Evolutionary conservation across 805 yeast genomes (phyloP), one percentile per base, ranked within the genome.

Genomic region (Lipomyces kockii): DNA sequence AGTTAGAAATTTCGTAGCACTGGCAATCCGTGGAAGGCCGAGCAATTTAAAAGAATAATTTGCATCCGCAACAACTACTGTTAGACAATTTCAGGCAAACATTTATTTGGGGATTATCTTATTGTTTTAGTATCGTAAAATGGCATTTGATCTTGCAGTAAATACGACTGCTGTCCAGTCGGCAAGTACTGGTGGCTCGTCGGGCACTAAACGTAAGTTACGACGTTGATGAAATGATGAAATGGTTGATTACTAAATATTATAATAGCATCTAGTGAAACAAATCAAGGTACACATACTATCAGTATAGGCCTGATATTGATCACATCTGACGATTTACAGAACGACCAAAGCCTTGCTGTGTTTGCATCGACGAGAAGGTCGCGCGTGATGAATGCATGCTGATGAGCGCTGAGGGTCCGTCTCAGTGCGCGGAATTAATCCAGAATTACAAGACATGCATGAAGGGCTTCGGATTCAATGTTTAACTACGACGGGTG

Each of bases 401-500:
- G 65, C 83, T 94, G 70, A 80, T 86, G 72, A 87, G 90, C 74
- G 97, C 97, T 59, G 89, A 89, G 72, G 98, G 92, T 22, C 83
- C 90, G 58, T 91, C 88, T 39, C 89, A 91, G 74, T 94, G 99
- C 79, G 85, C 87, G 67, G 85, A 84, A 64, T 78, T 91, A 62
- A 89, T 94, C 70, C 80, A 80, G 27, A 82, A 86, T 67, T 95
- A 95, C 83, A 93, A 92, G 79, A 76, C 76, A 35, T 94, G 99
- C 80, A 94, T 94, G 99, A 88, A 88, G 76, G 92, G 97, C 22
- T 94, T 80, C 77, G 99, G 99, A 0, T 94, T 94, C 79, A 85
- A 83, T 57, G 78, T 82, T 59, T 82, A 78, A 70, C 29, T 22
- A 7, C 32, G 35, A 32, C 32, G 20, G 2, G 8, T 52, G 34